These are phyloP conservation scores for Plasmodium chabaudi DNA, from an alignment of 169 alveolate genomes.

Conservation along the genomic window DNA sequence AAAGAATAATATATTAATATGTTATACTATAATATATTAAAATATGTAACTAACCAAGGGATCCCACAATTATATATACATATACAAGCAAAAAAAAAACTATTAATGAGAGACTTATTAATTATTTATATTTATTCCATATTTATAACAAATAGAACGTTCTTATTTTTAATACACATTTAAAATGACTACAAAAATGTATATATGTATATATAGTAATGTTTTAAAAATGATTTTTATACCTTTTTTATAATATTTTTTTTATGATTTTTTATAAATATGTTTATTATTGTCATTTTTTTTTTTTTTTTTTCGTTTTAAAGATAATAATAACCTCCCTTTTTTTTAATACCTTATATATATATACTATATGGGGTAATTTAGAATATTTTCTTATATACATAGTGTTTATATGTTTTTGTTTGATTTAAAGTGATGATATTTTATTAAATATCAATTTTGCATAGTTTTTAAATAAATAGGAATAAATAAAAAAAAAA, in stretches of 20 bases:
- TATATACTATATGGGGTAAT: neutral
- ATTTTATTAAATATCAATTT: slow-evolving; percentile 26
- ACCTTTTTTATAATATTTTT: slow-evolving; percentile 5
- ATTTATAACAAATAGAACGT: too few relatives aligned
- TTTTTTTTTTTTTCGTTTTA: slow-evolving; percentile 9
- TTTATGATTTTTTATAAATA: slow-evolving; percentile 16
- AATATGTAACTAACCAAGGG: neutral
- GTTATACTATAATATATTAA: neutral
- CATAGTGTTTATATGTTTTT: slow-evolving; percentile 4
- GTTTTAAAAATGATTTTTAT: neutral
- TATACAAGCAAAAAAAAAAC: neutral
- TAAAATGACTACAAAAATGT: neutral
- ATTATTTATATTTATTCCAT: too few relatives aligned
- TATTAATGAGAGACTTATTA: neutral
- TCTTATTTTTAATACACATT: too few relatives aligned
- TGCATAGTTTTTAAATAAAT: slow-evolving; percentile 9
- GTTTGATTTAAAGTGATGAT: slow-evolving; percentile 42
- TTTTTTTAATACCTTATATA: slow-evolving; percentile 29
- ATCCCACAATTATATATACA: neutral
- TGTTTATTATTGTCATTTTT: slow-evolving; percentile 7
- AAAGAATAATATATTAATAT: slow-evolving; percentile 6
- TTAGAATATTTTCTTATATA: neutral
- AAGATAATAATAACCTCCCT: neutral
- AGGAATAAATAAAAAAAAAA: slow-evolving; percentile 12
- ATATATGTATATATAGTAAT: neutral